A percentile compares a stretch with the other conserved stretches of the same genome.
phyloP scores from a whole-genome alignment of 345 rosid species.

The Draba incana region DNA sequence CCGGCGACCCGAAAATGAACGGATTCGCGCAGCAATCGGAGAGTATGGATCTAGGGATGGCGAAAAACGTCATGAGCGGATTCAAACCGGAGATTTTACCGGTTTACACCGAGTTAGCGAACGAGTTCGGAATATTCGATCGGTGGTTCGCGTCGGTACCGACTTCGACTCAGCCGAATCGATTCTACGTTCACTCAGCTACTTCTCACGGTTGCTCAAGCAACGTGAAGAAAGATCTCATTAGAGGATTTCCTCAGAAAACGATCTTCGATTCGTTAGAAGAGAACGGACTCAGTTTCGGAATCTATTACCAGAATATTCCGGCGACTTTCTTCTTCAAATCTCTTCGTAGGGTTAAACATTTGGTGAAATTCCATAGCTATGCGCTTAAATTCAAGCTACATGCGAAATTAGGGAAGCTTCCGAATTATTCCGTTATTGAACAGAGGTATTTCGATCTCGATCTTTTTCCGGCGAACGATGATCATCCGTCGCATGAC shows the following conservation, averaged over 20 bases:
- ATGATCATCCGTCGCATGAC: slow-evolving; percentile 97
- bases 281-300: slow-evolving; percentile 79
- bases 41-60: slow-evolving; percentile 64
- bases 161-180: slow-evolving; percentile 97
- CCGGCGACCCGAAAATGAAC: slow-evolving; percentile 68
- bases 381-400: slow-evolving; percentile 62
- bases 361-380: slow-evolving; percentile 66
- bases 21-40: slow-evolving; percentile 92
- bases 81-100: slow-evolving; percentile 73
- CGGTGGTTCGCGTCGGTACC: slow-evolving; percentile 99
- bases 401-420: slow-evolving; percentile 69
- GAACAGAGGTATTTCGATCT: slow-evolving; percentile 90
- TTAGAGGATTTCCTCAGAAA: slow-evolving; percentile 88
- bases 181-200: slow-evolving; percentile 96
- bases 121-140: slow-evolving; percentile 89
- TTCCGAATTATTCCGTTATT: slow-evolving; percentile 85
- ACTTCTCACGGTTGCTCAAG: slow-evolving; percentile 92
- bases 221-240: slow-evolving; percentile 83
- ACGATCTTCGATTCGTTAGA: slow-evolving; percentile 94
- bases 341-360: slow-evolving; percentile 73
- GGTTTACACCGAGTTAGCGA: slow-evolving; percentile 76
- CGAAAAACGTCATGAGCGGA: slow-evolving; percentile 82
- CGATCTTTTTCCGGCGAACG: slow-evolving; percentile 72
- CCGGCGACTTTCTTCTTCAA: slow-evolving; percentile 88
- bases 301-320: slow-evolving; percentile 92